Evolutionary conservation across 192 early-diverging fungal species (phyloP).

Genomic region (Coemansia sp.): DNA sequence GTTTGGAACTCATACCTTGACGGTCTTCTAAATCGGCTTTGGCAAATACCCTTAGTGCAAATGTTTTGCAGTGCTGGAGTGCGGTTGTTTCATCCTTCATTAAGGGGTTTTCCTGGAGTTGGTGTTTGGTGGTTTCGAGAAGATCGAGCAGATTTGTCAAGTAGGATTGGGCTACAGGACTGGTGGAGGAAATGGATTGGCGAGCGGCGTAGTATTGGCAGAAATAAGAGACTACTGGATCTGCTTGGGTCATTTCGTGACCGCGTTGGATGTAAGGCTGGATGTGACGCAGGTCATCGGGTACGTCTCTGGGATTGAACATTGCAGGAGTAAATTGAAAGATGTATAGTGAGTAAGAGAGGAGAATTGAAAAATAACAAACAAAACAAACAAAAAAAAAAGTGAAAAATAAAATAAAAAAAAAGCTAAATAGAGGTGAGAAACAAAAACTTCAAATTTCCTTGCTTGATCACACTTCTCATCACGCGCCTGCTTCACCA

Average conservation of each 20-base stretch:
- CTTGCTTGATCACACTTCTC: background rate
- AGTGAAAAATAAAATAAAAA: slow-evolving; percentile 2
- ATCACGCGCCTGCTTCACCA: background rate
- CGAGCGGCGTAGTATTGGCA: slow-evolving; percentile 86
- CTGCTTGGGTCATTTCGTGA: slow-evolving; percentile 71
- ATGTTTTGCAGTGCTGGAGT: slow-evolving; percentile 80
- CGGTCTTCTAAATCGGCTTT: slow-evolving; percentile 93
- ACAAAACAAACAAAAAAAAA: slow-evolving; percentile 10
- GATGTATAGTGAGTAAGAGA: background rate
- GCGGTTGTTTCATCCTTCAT: slow-evolving; percentile 77
- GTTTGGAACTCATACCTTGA: slow-evolving; percentile 71
- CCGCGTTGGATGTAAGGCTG: slow-evolving; percentile 79
- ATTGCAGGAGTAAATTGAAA: slow-evolving; percentile 1
- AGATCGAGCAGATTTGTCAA: slow-evolving; percentile 69
- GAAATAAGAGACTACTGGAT: slow-evolving; percentile 92
- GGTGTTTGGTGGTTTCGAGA: slow-evolving; percentile 79
- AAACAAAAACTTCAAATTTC: background rate
- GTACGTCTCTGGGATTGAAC: slow-evolving; percentile 38
- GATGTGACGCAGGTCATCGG: slow-evolving; percentile 68
- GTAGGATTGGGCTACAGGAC: slow-evolving; percentile 61
- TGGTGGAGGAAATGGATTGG: slow-evolving; percentile 65
- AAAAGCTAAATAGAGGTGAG: background rate
- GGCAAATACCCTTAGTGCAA: slow-evolving; percentile 85
- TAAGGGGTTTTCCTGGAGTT: slow-evolving; percentile 62
- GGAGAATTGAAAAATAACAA: background rate